These are phyloP conservation scores for Trifolium subterraneum DNA, from an alignment of 306 rosid genomes.

Conservation along the genomic window DNA sequence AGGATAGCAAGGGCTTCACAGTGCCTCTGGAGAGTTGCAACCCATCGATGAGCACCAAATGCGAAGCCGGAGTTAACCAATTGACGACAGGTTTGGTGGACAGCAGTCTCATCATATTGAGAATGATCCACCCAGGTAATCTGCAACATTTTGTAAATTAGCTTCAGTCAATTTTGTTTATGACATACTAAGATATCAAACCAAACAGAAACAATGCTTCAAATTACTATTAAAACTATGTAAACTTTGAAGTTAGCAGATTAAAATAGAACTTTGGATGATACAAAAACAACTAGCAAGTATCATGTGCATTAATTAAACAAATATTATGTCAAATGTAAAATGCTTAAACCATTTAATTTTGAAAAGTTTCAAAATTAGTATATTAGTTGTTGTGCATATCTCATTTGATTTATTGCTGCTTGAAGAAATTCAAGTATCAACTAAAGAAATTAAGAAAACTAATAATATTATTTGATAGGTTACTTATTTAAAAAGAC, in stretches of 20 bases:
- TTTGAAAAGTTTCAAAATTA: no score
- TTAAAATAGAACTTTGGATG: no score
- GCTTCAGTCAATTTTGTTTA: not conserved
- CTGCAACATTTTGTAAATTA: slow-evolving; percentile 50
- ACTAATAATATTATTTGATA: no score
- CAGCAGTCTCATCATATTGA: slow-evolving; percentile 69
- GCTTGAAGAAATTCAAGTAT: no score
- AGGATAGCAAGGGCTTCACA: slow-evolving; percentile 67
- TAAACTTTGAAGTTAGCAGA: not conserved
- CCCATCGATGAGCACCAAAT: slow-evolving; percentile 89
- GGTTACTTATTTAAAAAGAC: no score
- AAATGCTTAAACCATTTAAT: not conserved
- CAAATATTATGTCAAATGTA: not conserved
- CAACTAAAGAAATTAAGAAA: no score
- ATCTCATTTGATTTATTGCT: no score
- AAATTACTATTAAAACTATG: slow-evolving; percentile 12
- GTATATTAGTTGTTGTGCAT: no score
- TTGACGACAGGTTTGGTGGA: slow-evolving; percentile 68
- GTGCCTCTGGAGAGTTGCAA: slow-evolving; percentile 80
- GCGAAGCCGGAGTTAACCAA: slow-evolving; percentile 66
- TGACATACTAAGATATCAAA: not conserved
- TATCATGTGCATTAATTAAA: no score
- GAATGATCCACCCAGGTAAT: slow-evolving; percentile 90
- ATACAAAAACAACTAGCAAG: no score
- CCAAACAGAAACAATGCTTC: slow-evolving; percentile 21